phyloP scores from a whole-genome alignment of 1,139 yeast species.

The Candida anutae region DNA sequence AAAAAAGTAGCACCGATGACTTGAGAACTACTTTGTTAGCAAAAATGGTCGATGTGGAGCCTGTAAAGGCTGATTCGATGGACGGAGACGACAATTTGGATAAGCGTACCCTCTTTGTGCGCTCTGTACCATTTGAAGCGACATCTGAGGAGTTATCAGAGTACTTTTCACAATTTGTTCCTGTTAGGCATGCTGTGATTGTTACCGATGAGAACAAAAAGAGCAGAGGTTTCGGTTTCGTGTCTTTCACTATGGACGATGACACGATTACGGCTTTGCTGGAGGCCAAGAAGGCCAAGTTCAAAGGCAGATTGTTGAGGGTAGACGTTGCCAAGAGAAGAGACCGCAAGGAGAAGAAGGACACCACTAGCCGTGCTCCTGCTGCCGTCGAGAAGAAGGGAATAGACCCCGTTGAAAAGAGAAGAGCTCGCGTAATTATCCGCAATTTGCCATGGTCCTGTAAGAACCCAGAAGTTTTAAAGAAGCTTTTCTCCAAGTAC shows the following conservation, averaged over 20 bases:
- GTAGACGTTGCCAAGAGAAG: slow-evolving; percentile 91
- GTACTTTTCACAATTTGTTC: slow-evolving; percentile 85
- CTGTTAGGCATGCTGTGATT: slow-evolving; percentile 90
- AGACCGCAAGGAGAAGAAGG: slow-evolving; percentile 50
- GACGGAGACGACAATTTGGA: slow-evolving; percentile 38
- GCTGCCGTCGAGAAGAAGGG: slow-evolving; percentile 17
- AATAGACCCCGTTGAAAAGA: slow-evolving; percentile 41
- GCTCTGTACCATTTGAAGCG: slow-evolving; percentile 74
- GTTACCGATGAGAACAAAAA: slow-evolving; percentile 70
- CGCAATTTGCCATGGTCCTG: slow-evolving; percentile 97
- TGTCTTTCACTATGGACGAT: slow-evolving; percentile 76
- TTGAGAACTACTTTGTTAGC: too few relatives aligned
- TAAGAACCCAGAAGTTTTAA: slow-evolving; percentile 65
- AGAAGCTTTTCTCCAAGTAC: slow-evolving; percentile 61
- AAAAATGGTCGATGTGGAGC: too few relatives aligned
- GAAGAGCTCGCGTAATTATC: slow-evolving; percentile 77
- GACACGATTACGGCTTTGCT: slow-evolving; percentile 75
- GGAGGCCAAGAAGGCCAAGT: slow-evolving; percentile 57
- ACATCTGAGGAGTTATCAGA: slow-evolving; percentile 75
- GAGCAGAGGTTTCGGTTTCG: slow-evolving; percentile 94
- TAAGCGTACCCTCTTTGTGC: slow-evolving; percentile 69
- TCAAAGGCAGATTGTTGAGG: slow-evolving; percentile 59
- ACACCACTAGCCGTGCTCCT: slow-evolving; percentile 9
- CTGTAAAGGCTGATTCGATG: too few relatives aligned
- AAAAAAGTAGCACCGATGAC: too few relatives aligned